Evolutionary conservation across 495 filamentous ascomycete genomes (phyloP).

Genomic region (Pseudoneurospora amorphoporcata): DNA sequence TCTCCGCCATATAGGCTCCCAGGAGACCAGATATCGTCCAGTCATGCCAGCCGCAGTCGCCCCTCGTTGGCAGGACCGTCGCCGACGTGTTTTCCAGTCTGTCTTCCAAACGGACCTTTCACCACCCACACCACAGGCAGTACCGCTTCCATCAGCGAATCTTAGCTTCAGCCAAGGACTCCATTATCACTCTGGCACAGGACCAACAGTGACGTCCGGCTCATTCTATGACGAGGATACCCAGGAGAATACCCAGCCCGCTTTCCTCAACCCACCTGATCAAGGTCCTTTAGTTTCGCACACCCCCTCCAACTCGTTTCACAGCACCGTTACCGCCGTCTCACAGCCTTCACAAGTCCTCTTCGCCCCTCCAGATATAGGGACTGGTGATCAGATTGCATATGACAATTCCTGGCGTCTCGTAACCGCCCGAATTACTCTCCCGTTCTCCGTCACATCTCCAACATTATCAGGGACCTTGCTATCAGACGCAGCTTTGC

Average conservation of each 20-base stretch:
- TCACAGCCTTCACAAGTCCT: constrained; percentile 10
- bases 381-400: constrained; percentile 41
- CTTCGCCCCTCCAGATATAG: constrained; percentile 12
- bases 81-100: constrained; percentile 37
- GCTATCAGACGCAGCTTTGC: constrained; percentile 26
- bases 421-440: constrained; percentile 50
- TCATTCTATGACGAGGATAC: constrained; percentile 5
- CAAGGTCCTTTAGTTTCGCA: background rate
- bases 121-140: constrained; percentile 33
- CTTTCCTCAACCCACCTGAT: background rate
- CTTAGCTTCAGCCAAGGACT: background rate
- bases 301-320: constrained; percentile 3
- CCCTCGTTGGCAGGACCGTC: constrained; percentile 31
- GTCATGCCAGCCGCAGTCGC: constrained; percentile 19
- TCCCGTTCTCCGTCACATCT: constrained; percentile 39
- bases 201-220: constrained; percentile 2
- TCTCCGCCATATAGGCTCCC: background rate
- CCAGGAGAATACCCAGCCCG: background rate
- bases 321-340: constrained; percentile 6
- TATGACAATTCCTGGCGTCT: constrained; percentile 63
- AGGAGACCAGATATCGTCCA: background rate
- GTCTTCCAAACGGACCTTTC: constrained; percentile 39
- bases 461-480: constrained; percentile 33
- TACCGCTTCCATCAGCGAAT: constrained; percentile 16
- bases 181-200: constrained; percentile 3